These are phyloP conservation scores for Macrolepiota fuliginosa DNA, from an alignment of 768 basidiomycete species.

Conservation along the genomic window DNA sequence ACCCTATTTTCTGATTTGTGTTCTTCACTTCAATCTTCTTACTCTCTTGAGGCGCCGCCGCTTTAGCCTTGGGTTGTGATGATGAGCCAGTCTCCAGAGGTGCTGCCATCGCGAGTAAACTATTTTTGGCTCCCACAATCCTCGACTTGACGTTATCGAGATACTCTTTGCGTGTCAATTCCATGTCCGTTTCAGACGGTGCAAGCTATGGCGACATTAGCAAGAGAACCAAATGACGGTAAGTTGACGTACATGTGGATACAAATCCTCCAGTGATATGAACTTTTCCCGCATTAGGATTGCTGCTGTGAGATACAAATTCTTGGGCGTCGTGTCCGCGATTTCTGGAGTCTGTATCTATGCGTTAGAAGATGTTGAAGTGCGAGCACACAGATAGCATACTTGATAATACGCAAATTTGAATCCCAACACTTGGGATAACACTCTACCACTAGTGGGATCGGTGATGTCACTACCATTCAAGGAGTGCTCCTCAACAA, in stretches of 20 bases:
- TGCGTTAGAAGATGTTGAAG: slow-evolving; percentile 7
- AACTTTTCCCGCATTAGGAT: slow-evolving; percentile 89
- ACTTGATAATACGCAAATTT: slow-evolving; percentile 94
- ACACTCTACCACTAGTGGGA: slow-evolving; percentile 50
- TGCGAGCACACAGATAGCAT: slow-evolving; percentile 25
- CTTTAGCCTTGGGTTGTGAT: slow-evolving; percentile 37
- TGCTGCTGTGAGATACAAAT: slow-evolving; percentile 79
- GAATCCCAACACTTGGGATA: slow-evolving; percentile 96
- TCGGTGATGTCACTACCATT: slow-evolving; percentile 17
- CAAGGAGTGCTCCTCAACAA: slow-evolving; percentile 42
- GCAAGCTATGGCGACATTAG: slow-evolving; percentile 18
- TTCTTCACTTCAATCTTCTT: slow-evolving; percentile 44
- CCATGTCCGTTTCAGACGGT: slow-evolving; percentile 79
- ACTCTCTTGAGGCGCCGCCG: slow-evolving; percentile 34
- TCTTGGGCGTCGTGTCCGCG: slow-evolving; percentile 61
- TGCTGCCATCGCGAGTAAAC: slow-evolving; percentile 82
- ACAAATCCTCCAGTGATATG: slow-evolving; percentile 83
- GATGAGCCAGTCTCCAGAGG: slow-evolving; percentile 60
- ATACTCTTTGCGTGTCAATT: slow-evolving; percentile 62
- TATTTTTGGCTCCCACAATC: slow-evolving; percentile 66
- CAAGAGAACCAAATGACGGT: slow-evolving; percentile 1
- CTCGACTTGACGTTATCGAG: slow-evolving; percentile 58
- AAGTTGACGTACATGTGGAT: slow-evolving; percentile 73
- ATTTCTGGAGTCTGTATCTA: slow-evolving; percentile 39
- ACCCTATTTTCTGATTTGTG: slow-evolving; percentile 76